A percentile compares a stretch with the other conserved stretches of the same genome.
Conservation (phyloP, 495 filamentous ascomycete species). For the Hypoxylon lenormandii region DNA sequence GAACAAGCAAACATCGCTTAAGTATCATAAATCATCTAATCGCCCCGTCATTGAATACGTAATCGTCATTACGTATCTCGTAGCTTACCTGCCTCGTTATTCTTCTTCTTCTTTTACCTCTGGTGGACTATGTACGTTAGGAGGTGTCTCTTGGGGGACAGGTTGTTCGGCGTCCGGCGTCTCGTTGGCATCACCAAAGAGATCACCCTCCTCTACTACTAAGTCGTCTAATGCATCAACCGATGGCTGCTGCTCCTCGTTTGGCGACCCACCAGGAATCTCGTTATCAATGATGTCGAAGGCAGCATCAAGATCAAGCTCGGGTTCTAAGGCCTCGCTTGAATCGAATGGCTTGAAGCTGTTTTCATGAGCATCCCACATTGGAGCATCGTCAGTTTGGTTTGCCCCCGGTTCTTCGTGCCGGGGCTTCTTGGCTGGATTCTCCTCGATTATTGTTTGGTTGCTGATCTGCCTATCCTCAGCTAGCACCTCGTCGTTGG, state of each 20-base stretch:
- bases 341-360: not conserved
- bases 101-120: not conserved
- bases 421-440: constrained; percentile 1
- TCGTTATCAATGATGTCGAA: constrained; percentile 4
- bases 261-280: constrained; percentile 8
- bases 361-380: not conserved
- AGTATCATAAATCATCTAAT: too few relatives aligned
- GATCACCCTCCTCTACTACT: not conserved
- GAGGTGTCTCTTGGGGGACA: too few relatives aligned
- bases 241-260: too few relatives aligned
- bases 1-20: too few relatives aligned
- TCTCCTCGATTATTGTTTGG: not conserved
- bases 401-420: not conserved
- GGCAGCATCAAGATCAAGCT: not conserved
- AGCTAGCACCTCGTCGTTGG: not conserved
- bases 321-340: not conserved
- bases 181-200: constrained; percentile 17
- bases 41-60: too few relatives aligned
- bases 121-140: not conserved
- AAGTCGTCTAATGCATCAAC: too few relatives aligned
- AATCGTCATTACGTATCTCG: too few relatives aligned
- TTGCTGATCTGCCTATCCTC: not conserved
- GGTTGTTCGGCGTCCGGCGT: not conserved
- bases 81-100: too few relatives aligned
- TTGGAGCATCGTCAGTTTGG: not conserved